Base-by-base conservation (phyloP, 495 filamentous ascomycete species). In the Penicillium macrosclerotiorum region DNA sequence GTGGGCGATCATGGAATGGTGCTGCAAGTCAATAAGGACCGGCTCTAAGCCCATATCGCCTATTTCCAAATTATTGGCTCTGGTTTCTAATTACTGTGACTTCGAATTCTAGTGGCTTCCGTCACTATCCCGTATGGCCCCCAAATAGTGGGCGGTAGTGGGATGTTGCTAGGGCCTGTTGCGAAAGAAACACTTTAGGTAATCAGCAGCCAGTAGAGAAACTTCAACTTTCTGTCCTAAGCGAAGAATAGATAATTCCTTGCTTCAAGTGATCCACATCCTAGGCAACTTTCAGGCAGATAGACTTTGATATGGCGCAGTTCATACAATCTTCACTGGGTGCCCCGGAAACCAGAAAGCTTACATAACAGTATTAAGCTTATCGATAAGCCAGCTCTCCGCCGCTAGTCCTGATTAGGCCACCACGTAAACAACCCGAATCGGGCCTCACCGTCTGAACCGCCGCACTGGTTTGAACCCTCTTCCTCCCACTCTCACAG, bases 401-500 rank as follows among this genome's bases (percentile, higher is more conserved):
- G 13, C 19, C 62, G 42, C 69, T 72, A 69, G 54, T 42, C 69
- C 67, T 31, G 33, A 68, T 64, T 17, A 27, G 55, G 64, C n/a
- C 42, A 58, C 47, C 61, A 65, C 53, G 65, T 71, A 73, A 73
- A 71, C 69, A 70, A 59, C 59, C 54, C 64, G 57, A 64, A 51
- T 71, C 61, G 62, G 67, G 67, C 63, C 65, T 73, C 65, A 69
- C 69, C 65, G 58, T 50, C 54, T 53, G 39, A 45, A 51, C 41
- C 42, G 18, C 23, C 25, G 35, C 23, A 32, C 24, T 33, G 47
- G 52, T 45, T 48, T 40, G 9, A 43, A 55, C 37, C 45, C 40
- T 51, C 48, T 18, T 29, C 23, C 44, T 56, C 45, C 31, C 35
- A 49, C 43, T 57, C 45, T 35, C 52, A 13, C 27, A 8, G 12